Conservation (phyloP, 1,284 basidiomycete species). For the Calocybe gambosa region DNA sequence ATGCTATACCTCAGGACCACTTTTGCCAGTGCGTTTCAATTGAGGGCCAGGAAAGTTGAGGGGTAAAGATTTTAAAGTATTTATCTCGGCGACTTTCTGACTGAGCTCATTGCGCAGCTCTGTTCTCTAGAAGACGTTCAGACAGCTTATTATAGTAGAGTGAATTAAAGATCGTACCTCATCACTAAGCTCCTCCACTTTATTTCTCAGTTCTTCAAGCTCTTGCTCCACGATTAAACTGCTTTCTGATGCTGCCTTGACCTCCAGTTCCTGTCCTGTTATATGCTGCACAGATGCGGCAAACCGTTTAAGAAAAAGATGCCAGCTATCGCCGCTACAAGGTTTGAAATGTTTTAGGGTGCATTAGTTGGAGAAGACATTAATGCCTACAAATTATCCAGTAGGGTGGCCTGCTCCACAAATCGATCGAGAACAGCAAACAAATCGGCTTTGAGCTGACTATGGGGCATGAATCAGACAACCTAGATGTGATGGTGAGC, state of each 20-base stretch:
- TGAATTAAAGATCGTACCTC: conserved; percentile 42
- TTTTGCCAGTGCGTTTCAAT: conserved; percentile 34
- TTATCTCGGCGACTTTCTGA: conserved; percentile 60
- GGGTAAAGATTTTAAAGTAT: conserved; percentile 55
- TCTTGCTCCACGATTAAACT: conserved; percentile 51
- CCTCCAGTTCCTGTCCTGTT: conserved; percentile 59
- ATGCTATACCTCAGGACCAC: conserved; percentile 43
- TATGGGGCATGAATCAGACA: conserved; percentile 19
- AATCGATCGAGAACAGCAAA: conserved; percentile 64
- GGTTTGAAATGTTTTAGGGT: neutral
- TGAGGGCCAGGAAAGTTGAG: conserved; percentile 29
- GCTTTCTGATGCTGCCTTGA: conserved; percentile 39
- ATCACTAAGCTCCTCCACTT: conserved; percentile 56
- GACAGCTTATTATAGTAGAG: neutral
- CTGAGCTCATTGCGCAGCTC: conserved; percentile 48
- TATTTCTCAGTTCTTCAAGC: conserved; percentile 50
- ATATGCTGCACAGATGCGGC: conserved; percentile 58
- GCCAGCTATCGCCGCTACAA: conserved; percentile 59
- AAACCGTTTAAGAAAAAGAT: conserved; percentile 55
- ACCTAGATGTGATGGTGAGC: neutral
- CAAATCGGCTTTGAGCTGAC: conserved; percentile 57
- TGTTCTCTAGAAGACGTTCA: conserved; percentile 34
- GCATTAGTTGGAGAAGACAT: neutral
- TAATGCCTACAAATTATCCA: conserved; percentile 55
- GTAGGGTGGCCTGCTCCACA: conserved; percentile 52